These are phyloP conservation scores for Solanum aculeatissimum DNA, from an alignment of 305 asterid genomes.

Conservation along the genomic window DNA sequence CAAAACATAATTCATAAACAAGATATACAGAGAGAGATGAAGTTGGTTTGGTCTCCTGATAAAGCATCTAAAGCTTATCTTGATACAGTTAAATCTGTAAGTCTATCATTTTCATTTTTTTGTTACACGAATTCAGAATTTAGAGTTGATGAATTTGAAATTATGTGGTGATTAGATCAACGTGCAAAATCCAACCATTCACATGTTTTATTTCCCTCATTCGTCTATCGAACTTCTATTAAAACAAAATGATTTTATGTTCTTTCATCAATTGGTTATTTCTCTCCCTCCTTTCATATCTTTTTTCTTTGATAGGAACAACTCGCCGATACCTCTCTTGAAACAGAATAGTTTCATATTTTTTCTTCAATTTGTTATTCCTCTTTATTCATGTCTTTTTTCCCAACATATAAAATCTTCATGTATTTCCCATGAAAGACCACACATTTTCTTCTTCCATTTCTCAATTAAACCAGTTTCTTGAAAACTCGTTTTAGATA, in stretches of 20 bases:
- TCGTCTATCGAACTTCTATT: neutral
- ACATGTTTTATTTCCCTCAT: neutral
- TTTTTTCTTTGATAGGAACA: neutral
- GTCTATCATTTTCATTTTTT: neutral
- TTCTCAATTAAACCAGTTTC: neutral
- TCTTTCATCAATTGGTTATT: neutral
- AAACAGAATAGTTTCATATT: too few relatives aligned
- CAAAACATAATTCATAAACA: neutral
- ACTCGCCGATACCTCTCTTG: neutral
- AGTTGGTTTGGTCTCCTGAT: conserved; percentile 46
- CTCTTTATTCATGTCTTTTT: too few relatives aligned
- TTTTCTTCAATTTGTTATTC: too few relatives aligned
- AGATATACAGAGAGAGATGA: conserved; percentile 8
- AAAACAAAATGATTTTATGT: neutral
- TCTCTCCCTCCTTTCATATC: neutral
- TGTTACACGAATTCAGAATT: neutral
- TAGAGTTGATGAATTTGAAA: neutral
- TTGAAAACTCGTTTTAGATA: neutral
- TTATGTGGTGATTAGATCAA: neutral
- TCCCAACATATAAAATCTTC: neutral
- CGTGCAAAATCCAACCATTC: neutral
- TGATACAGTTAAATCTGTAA: conserved; percentile 39
- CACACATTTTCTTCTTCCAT: neutral
- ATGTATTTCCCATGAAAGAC: too few relatives aligned
- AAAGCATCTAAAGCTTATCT: conserved; percentile 34